Base-by-base conservation (phyloP, 2,329 filamentous ascomycete genomes). In the Colletotrichum sp. region DNA sequence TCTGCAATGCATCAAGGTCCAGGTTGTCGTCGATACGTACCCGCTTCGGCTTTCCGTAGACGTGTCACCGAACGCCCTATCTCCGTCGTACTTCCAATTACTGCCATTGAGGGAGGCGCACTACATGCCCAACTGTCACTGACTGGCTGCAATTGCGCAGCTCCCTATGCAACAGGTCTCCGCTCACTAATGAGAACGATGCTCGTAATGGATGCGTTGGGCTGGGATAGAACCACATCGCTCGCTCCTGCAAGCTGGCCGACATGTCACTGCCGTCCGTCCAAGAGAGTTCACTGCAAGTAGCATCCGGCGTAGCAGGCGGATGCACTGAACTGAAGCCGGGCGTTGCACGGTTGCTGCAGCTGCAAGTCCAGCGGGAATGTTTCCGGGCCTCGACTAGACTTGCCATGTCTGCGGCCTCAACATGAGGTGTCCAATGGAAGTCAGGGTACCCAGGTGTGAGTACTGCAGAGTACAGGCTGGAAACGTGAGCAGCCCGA, bases 41-140 rank as follows among this genome's bases (percentile, higher is more conserved):
- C 59, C 26, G 39, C 57, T 44, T 75, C 73, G 70, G 73, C 44
- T 68, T 75, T 75, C 70, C 57, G 64, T 62, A 68, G 64, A 75
- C 73, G 73, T 75, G 73, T 57, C 73, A 75, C 63, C 34, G 69
- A 75, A 75, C 32, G 63, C 64, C 44, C 72, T 60, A 73, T 73
- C 73, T 73, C 73, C 62, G 69, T 68, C 69, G 59, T 62, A 62
- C 55, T 59, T 32, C 28, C 28, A 26, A 59, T 10, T 59, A 26
- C 18, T 57, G 24, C 52, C 59, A 62, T 62, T 34, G 28, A 24
- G n/a, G 44, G 28, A 24, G 44, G 44, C n/a, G 44, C 44, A 52
- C 44, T 52, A 52, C 44, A 22, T 52, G 44, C 44, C 44, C 44
- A 52, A 52, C 44, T 22, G 44, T 52, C 44, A 52, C 44, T 52